These are phyloP conservation scores for Chiua virens DNA, from an alignment of 768 basidiomycete genomes.

Conservation along the genomic window DNA sequence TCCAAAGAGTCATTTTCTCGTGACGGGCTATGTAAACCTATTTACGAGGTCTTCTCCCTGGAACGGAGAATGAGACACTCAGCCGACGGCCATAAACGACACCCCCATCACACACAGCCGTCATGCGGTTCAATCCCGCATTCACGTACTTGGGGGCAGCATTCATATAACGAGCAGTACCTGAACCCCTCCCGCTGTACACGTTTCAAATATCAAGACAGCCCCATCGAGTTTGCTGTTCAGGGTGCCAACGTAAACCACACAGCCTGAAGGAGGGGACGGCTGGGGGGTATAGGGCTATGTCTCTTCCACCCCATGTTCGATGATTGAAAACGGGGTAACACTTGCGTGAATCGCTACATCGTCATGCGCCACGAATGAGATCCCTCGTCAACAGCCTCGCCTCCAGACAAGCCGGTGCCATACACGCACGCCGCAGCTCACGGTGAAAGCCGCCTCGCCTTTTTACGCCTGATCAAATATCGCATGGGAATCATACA, in stretches of 20 bases:
- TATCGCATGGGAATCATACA: conserved; percentile 20
- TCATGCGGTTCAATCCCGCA: conserved; percentile 16
- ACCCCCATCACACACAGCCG: too few relatives aligned
- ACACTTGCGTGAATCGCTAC: conserved; percentile 6
- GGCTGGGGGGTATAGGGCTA: conserved; percentile 20
- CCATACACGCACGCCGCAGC: conserved; percentile 12
- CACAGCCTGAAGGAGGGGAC: conserved; percentile 24
- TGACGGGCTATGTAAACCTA: conserved; percentile 8
- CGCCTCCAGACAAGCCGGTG: conserved; percentile 4
- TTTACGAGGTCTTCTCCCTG: conserved; percentile 8
- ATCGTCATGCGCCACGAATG: conserved; percentile 16
- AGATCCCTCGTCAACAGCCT: conserved; percentile 9
- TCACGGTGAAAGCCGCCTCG: conserved; percentile 19
- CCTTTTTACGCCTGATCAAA: conserved; percentile 14
- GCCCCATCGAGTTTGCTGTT: conserved; percentile 14
- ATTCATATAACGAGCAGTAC: conserved; percentile 22
- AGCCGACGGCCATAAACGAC: conserved; percentile 18
- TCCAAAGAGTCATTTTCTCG: neutral
- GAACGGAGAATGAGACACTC: conserved; percentile 21
- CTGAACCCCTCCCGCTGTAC: conserved; percentile 7
- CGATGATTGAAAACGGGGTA: conserved; percentile 14
- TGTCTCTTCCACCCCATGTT: conserved; percentile 4
- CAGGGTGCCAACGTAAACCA: conserved; percentile 31
- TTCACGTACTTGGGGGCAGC: conserved; percentile 25
- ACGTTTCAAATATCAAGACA: conserved; percentile 26